Evolutionary conservation across 2,329 filamentous ascomycete genomes (phyloP).

Genomic region (Paecilomyces sp.): DNA sequence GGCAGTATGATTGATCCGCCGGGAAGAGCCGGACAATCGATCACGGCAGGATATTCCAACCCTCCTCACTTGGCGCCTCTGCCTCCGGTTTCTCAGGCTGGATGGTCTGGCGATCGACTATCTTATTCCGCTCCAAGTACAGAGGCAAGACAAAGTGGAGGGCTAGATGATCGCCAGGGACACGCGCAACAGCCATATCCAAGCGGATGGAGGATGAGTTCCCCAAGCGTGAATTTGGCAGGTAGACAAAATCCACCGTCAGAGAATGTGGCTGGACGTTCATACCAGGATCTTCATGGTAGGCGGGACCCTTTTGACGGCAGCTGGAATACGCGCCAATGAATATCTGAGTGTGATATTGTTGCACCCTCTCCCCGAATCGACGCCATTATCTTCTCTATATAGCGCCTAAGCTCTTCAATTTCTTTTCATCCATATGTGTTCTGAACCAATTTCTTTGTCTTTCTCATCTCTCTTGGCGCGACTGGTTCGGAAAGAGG

Average conservation of each 20-base stretch:
- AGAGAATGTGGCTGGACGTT: neutral
- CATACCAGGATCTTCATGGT: neutral
- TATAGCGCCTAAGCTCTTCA: neutral
- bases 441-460: neutral
- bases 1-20: neutral
- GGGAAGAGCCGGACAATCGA: neutral
- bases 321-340: neutral
- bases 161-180: neutral
- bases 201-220: neutral
- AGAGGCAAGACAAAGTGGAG: neutral
- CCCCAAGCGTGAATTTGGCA: neutral
- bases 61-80: neutral
- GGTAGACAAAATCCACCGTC: neutral
- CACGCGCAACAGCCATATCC: neutral
- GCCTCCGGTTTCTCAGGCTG: neutral
- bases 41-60: neutral
- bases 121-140: constrained; percentile 7
- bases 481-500: neutral
- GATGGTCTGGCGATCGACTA: constrained; percentile 7
- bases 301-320: neutral
- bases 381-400: neutral
- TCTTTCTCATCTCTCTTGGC: neutral
- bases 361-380: neutral
- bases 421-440: neutral
- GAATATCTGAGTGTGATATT: neutral